These are phyloP conservation scores for Hirsutella rhossiliensis DNA, from an alignment of 2,329 filamentous ascomycete genomes.

Conservation along the genomic window DNA sequence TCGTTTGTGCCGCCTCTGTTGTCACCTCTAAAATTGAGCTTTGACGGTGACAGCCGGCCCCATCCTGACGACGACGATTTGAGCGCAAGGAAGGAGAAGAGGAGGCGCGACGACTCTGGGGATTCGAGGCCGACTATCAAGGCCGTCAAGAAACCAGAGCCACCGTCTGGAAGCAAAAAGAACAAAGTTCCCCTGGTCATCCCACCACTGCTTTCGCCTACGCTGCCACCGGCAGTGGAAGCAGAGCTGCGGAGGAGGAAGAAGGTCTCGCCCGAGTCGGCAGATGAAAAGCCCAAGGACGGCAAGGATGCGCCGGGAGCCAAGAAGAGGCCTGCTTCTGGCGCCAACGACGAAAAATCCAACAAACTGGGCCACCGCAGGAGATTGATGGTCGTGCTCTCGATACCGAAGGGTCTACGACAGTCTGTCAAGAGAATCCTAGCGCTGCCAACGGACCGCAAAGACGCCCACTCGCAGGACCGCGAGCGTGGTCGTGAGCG, in stretches of 20 bases:
- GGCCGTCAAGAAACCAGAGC: slow-evolving; percentile 13
- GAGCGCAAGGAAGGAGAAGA: slow-evolving; percentile 16
- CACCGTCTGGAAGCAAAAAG: slow-evolving; percentile 21
- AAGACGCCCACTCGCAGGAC: slow-evolving; percentile 18
- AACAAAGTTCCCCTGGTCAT: slow-evolving; percentile 24
- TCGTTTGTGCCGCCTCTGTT: slow-evolving; percentile 36
- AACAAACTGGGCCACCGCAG: slow-evolving; percentile 11
- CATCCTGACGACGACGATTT: slow-evolving; percentile 12
- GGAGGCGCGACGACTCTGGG: slow-evolving; percentile 14
- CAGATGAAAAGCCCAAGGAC: slow-evolving; percentile 9
- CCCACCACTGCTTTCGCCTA: slow-evolving; percentile 42
- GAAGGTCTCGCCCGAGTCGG: slow-evolving; percentile 15
- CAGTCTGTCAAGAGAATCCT: slow-evolving; percentile 34
- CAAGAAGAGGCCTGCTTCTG: slow-evolving; percentile 12
- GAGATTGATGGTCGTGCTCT: slow-evolving; percentile 31
- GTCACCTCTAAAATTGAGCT: slow-evolving; percentile 37
- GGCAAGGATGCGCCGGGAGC: slow-evolving; percentile 10
- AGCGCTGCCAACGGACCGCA: slow-evolving; percentile 27
- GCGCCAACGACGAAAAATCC: slow-evolving; percentile 18
- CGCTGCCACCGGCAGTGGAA: slow-evolving; percentile 39
- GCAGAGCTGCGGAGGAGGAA: slow-evolving; percentile 20
- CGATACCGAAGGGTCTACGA: slow-evolving; percentile 33
- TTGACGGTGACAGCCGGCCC: slow-evolving; percentile 22
- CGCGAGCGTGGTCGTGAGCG: slow-evolving; percentile 6
- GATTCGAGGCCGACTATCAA: slow-evolving; percentile 18